Percentiles rank a stretch among this genome's conserved stretches.
Evolutionary conservation across 495 filamentous ascomycete species (phyloP).

Genomic region (Sabuloglossum arenarium): DNA sequence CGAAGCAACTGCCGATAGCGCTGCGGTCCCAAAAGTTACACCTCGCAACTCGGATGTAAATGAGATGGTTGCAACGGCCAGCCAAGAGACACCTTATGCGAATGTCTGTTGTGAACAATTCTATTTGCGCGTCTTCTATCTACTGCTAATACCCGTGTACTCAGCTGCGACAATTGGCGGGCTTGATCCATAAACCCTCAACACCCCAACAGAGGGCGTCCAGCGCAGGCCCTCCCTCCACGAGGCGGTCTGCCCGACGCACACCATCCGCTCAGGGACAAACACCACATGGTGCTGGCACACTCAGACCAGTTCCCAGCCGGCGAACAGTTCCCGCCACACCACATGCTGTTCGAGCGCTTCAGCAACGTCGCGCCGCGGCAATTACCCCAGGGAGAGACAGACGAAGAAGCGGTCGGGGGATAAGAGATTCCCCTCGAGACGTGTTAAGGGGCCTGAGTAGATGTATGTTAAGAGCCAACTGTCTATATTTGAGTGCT

Average conservation of each 20-base stretch:
- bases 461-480: slow-evolving; percentile 19
- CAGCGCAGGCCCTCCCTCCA: slow-evolving; percentile 11
- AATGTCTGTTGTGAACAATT: slow-evolving; percentile 10
- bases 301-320: slow-evolving; percentile 11
- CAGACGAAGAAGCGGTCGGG: slow-evolving; percentile 40
- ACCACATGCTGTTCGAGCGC: slow-evolving; percentile 50
- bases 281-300: slow-evolving; percentile 7
- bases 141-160: slow-evolving; percentile 1
- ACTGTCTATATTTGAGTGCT: background rate
- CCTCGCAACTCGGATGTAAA: slow-evolving; percentile 16
- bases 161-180: slow-evolving; percentile 18
- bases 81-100: slow-evolving; percentile 15
- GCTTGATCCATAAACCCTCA: slow-evolving; percentile 16
- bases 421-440: slow-evolving; percentile 57
- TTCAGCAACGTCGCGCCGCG: slow-evolving; percentile 52
- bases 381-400: slow-evolving; percentile 46
- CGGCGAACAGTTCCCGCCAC: slow-evolving; percentile 32
- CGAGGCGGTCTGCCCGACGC: slow-evolving; percentile 3
- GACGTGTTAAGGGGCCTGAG: slow-evolving; percentile 47
- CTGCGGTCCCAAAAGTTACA: slow-evolving; percentile 12
- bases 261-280: slow-evolving; percentile 10
- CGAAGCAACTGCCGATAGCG: slow-evolving; percentile 5
- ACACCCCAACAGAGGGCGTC: slow-evolving; percentile 14
- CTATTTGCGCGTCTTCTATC: background rate
- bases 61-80: slow-evolving; percentile 5